phyloP scores from a whole-genome alignment of 1,284 basidiomycete genomes.

The Hymenochaete sp. region DNA sequence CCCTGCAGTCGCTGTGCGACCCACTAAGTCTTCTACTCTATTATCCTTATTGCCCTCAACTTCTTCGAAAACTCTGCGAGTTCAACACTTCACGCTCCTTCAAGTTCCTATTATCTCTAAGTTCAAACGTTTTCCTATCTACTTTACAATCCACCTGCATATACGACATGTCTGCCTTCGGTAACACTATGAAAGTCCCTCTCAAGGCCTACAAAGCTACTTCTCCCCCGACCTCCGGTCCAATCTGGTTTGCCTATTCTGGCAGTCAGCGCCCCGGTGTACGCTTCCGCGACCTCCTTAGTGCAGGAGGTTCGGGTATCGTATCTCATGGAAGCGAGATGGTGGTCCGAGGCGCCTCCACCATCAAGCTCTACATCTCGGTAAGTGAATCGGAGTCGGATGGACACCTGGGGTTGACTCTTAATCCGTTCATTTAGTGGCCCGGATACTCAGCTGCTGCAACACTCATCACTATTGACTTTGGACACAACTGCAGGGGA shows the following conservation, averaged over 20 bases:
- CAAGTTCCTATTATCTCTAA: background rate
- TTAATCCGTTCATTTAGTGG: slow-evolving; percentile 6
- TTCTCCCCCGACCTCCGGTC: background rate
- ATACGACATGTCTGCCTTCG: background rate
- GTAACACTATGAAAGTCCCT: background rate
- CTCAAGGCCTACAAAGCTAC: slow-evolving; percentile 2
- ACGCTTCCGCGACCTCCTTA: background rate
- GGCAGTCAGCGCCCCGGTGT: background rate
- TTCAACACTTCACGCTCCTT: no score
- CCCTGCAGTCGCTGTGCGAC: slow-evolving; percentile 13
- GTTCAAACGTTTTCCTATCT: background rate
- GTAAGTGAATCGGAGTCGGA: background rate
- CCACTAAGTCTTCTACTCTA: background rate
- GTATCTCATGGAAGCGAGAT: background rate
- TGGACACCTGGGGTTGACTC: background rate
- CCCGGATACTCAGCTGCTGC: slow-evolving; percentile 6
- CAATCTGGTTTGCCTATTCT: background rate
- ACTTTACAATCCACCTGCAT: background rate
- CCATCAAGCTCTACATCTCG: background rate
- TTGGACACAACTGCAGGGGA: background rate
- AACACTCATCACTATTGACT: background rate
- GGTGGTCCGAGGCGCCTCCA: background rate
- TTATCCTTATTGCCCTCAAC: background rate
- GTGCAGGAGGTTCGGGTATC: background rate
- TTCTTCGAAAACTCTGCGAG: no score